Conservation (phyloP, 257 asterid genomes). For the Prunella vulgaris region DNA sequence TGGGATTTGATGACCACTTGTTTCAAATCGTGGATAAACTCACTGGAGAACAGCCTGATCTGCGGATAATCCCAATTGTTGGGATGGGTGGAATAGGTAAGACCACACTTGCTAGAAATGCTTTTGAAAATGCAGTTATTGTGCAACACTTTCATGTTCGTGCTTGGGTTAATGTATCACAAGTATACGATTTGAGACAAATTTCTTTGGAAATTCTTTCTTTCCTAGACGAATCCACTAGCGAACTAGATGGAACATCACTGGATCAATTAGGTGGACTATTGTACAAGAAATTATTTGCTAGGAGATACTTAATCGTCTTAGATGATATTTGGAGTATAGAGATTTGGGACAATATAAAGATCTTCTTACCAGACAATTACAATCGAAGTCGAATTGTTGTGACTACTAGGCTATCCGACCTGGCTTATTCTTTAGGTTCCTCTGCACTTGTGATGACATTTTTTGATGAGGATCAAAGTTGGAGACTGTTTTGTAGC, state of each 20-base stretch:
- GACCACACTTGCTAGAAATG: neutral
- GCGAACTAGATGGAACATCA: neutral
- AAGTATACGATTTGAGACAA: neutral
- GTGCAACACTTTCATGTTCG: neutral
- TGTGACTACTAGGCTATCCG: neutral
- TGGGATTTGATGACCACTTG: conserved; percentile 10
- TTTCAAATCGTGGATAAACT: neutral
- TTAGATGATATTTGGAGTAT: neutral
- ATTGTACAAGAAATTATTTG: neutral
- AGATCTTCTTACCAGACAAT: neutral
- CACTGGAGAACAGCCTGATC: neutral
- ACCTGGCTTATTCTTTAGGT: neutral
- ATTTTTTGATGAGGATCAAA: too few relatives aligned
- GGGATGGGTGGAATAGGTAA: conserved; percentile 12
- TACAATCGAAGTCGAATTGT: neutral
- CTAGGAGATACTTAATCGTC: neutral
- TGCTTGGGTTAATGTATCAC: conserved; percentile 1
- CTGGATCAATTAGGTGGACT: neutral
- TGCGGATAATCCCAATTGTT: neutral
- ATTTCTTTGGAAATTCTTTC: neutral
- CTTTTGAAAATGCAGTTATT: neutral
- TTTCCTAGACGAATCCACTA: neutral
- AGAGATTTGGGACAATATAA: neutral
- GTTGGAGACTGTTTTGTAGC: neutral
- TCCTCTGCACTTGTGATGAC: neutral